Evolutionary conservation across 2,329 filamentous ascomycete genomes (phyloP).

Genomic region (Zasmidium citrigriseum): DNA sequence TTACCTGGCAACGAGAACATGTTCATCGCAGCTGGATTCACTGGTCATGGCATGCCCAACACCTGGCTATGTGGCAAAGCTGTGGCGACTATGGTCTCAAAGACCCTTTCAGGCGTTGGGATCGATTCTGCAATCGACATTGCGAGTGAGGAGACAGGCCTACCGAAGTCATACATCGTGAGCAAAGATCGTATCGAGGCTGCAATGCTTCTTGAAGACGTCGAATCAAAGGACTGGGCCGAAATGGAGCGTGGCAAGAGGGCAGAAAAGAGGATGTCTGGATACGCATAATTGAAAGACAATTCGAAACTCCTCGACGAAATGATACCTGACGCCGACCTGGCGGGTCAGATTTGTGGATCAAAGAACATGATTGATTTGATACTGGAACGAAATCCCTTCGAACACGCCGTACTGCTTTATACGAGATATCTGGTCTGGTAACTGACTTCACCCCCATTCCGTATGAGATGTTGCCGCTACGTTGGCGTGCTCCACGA

Average conservation of each 20-base stretch:
- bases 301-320: too few relatives aligned
- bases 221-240: constrained; percentile 30
- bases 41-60: constrained; percentile 72
- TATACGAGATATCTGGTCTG: too few relatives aligned
- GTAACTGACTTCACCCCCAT: too few relatives aligned
- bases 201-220: constrained; percentile 26
- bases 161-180: constrained; percentile 33
- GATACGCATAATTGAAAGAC: not conserved
- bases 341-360: too few relatives aligned
- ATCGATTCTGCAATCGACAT: constrained; percentile 14
- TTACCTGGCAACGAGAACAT: constrained; percentile 53
- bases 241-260: constrained; percentile 25
- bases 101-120: constrained; percentile 27
- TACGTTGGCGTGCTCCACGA: too few relatives aligned
- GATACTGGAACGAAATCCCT: too few relatives aligned
- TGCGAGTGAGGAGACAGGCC: constrained; percentile 20
- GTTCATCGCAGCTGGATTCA: constrained; percentile 45
- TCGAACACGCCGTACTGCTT: too few relatives aligned
- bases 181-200: constrained; percentile 27
- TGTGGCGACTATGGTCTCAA: constrained; percentile 60
- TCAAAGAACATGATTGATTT: too few relatives aligned
- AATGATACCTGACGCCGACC: too few relatives aligned
- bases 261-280: not conserved
- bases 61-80: constrained; percentile 67
- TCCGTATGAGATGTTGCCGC: too few relatives aligned